These are phyloP conservation scores for Plasmopara halstedii DNA, from an alignment of 352 stramenopile genomes.

Conservation along the genomic window DNA sequence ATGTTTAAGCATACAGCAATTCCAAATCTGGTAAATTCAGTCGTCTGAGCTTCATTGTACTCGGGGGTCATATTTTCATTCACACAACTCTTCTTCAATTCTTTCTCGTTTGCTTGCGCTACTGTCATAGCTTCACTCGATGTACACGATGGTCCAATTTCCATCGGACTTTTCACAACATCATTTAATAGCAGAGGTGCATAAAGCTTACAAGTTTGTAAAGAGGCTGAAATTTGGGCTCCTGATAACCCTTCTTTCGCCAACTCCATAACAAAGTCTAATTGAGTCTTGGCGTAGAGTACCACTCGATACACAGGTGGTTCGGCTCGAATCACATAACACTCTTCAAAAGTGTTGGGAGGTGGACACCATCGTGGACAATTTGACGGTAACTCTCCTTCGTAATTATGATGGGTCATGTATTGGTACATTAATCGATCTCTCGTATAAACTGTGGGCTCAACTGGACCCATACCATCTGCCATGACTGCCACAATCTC, in stretches of 20 bases:
- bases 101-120: neutral
- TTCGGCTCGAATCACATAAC: conserved; percentile 6
- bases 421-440: conserved; percentile 13
- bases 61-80: conserved; percentile 3
- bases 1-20: conserved; percentile 26
- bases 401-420: conserved; percentile 17
- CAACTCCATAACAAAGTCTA: conserved; percentile 21
- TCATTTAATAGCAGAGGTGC: conserved; percentile 4
- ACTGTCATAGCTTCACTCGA: too few relatives aligned
- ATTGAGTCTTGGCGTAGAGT: conserved; percentile 11
- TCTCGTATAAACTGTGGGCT: conserved; percentile 14
- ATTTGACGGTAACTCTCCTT: conserved; percentile 1
- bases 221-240: conserved; percentile 13
- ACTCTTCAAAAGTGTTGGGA: conserved; percentile 15
- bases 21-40: conserved; percentile 27
- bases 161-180: conserved; percentile 5
- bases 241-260: conserved; percentile 13
- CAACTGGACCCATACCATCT: conserved; percentile 7
- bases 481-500: conserved; percentile 21
- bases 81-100: neutral
- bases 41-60: conserved; percentile 14
- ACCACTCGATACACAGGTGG: conserved; percentile 19
- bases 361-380: conserved; percentile 7
- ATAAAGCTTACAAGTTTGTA: conserved; percentile 7
- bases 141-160: neutral